Conservation (phyloP, 306 rosid species). For the Quercus agrifolia region DNA sequence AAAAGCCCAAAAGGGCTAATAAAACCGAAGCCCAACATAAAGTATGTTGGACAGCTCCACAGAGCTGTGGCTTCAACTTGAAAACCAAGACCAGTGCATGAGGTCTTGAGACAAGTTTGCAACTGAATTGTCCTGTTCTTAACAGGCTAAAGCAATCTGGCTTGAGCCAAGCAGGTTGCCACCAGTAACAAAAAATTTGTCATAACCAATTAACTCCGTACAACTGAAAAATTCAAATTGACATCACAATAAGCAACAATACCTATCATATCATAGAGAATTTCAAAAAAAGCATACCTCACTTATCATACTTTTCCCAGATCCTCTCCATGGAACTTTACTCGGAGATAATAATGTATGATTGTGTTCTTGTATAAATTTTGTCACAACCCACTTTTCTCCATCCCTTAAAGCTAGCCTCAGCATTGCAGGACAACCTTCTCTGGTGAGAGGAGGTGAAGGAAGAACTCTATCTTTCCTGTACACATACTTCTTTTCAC, state of each 20-base stretch:
- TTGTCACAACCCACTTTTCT: conserved; percentile 68
- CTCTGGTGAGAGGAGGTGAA: conserved; percentile 66
- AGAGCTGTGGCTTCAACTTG: not conserved
- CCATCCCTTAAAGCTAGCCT: conserved; percentile 62
- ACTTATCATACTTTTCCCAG: conserved; percentile 53
- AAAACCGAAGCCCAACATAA: not conserved
- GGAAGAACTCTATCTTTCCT: conserved; percentile 76
- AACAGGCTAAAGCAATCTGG: not conserved
- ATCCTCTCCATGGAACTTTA: conserved; percentile 68
- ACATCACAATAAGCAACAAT: too few relatives aligned
- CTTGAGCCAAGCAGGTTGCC: not conserved
- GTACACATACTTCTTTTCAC: conserved; percentile 64
- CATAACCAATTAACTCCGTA: not conserved
- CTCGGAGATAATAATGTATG: conserved; percentile 66
- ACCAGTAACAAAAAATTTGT: not conserved
- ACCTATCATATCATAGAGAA: not conserved
- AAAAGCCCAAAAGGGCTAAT: too few relatives aligned
- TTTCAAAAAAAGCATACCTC: conserved; percentile 49
- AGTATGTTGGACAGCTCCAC: not conserved
- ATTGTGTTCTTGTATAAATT: conserved; percentile 63
- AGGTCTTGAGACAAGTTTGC: not conserved
- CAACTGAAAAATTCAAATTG: too few relatives aligned
- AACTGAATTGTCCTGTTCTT: not conserved
- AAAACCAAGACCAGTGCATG: not conserved
- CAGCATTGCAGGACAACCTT: conserved; percentile 79